Percentiles rank a stretch among this genome's conserved stretches.
Conservation (phyloP, 495 filamentous ascomycete genomes). For the Podospora pseudocomata region DNA sequence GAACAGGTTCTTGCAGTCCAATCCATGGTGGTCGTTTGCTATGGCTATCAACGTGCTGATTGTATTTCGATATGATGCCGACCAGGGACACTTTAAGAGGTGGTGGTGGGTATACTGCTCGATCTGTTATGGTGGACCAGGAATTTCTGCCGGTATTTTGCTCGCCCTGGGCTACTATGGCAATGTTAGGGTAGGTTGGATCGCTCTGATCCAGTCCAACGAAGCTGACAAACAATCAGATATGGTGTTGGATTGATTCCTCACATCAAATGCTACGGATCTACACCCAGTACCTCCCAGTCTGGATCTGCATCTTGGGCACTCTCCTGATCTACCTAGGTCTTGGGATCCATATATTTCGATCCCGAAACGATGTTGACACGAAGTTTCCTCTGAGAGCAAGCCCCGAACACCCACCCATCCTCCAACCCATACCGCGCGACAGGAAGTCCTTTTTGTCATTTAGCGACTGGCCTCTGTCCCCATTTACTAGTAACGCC, state of each 20-base stretch:
- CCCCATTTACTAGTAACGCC: background rate
- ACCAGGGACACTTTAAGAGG: slow-evolving; percentile 57
- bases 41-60: slow-evolving; percentile 87
- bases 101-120: slow-evolving; percentile 67
- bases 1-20: slow-evolving; percentile 54
- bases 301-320: slow-evolving; percentile 65
- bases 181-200: background rate
- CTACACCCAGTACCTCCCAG: slow-evolving; percentile 68
- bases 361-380: slow-evolving; percentile 42
- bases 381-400: background rate
- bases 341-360: slow-evolving; percentile 61
- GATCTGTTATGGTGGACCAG: slow-evolving; percentile 60
- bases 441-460: slow-evolving; percentile 1
- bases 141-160: background rate
- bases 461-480: slow-evolving; percentile 15
- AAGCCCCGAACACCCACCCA: slow-evolving; percentile 28
- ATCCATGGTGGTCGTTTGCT: slow-evolving; percentile 60
- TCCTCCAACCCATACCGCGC: slow-evolving; percentile 3
- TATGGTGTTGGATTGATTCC: slow-evolving; percentile 76
- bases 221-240: slow-evolving; percentile 25
- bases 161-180: background rate
- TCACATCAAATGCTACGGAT: slow-evolving; percentile 66
- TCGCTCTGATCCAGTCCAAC: background rate
- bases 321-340: slow-evolving; percentile 65
- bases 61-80: slow-evolving; percentile 71